A percentile compares a stretch with the other conserved stretches of the same genome.
These are phyloP conservation scores for Xanthoconium stramineum DNA, from an alignment of 768 basidiomycete genomes.

Conservation along the genomic window DNA sequence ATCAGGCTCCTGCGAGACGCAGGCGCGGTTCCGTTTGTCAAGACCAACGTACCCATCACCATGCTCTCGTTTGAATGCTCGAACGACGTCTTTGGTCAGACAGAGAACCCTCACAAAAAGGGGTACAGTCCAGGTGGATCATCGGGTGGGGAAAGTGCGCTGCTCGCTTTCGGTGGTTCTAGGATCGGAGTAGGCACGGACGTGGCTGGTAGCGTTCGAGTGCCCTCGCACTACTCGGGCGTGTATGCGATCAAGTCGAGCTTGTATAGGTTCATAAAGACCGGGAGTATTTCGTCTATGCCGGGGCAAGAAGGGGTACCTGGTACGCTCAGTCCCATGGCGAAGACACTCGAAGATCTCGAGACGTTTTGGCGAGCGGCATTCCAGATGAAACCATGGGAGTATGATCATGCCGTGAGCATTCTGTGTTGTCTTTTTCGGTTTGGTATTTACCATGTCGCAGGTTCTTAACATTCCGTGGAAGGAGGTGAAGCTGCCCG, in stretches of 20 bases:
- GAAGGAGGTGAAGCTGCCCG: constrained; percentile 37
- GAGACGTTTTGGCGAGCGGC: constrained; percentile 65
- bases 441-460: not conserved
- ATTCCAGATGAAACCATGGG: constrained; percentile 60
- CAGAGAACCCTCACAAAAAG: constrained; percentile 58
- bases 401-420: constrained; percentile 53
- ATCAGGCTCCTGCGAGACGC: constrained; percentile 54
- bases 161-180: constrained; percentile 58
- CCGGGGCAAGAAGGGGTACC: constrained; percentile 58
- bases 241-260: constrained; percentile 60
- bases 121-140: constrained; percentile 62
- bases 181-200: constrained; percentile 67
- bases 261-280: constrained; percentile 52
- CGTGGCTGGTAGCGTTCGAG: constrained; percentile 65
- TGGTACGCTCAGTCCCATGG: constrained; percentile 56
- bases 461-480: constrained; percentile 37
- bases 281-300: constrained; percentile 45
- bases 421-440: not conserved
- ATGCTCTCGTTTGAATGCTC: constrained; percentile 56
- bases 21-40: constrained; percentile 64
- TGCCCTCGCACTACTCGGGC: constrained; percentile 65
- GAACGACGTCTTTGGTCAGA: constrained; percentile 57
- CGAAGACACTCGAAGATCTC: constrained; percentile 57
- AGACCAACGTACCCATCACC: constrained; percentile 62
- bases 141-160: constrained; percentile 63